Evolutionary conservation across 257 asterid species (phyloP).

Genomic region (Fraxinus excelsior): DNA sequence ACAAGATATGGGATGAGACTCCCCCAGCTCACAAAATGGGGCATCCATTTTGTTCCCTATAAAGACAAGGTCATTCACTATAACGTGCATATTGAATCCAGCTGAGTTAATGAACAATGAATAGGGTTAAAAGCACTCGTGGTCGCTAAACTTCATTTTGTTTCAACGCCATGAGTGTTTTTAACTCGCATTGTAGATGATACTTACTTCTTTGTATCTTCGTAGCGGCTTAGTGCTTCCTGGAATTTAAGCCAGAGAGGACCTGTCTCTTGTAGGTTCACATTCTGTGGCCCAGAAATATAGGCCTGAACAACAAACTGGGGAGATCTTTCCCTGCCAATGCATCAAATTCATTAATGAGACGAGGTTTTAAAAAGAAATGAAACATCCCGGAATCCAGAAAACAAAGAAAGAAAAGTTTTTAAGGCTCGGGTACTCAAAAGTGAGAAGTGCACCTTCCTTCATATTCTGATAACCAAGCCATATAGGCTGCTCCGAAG

Average conservation of each 20-base stretch:
- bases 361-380: not conserved
- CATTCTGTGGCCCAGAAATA: conserved; percentile 83
- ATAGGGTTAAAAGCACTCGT: not conserved
- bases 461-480: conserved; percentile 85
- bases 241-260: conserved; percentile 65
- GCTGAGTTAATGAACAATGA: not conserved
- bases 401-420: not conserved
- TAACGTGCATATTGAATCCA: not conserved
- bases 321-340: conserved; percentile 68
- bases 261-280: conserved; percentile 67
- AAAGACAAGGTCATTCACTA: conserved; percentile 17
- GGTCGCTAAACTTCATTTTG: not conserved
- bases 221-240: conserved; percentile 61
- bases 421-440: not conserved
- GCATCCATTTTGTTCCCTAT: conserved; percentile 61
- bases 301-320: conserved; percentile 85
- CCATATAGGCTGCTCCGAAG: conserved; percentile 93
- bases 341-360: not conserved
- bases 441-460: conserved; percentile 58
- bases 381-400: not conserved
- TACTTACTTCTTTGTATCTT: conserved; percentile 51
- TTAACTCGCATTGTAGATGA: not conserved
- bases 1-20: conserved; percentile 14
- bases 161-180: not conserved
- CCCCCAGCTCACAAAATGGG: conserved; percentile 55